These are phyloP conservation scores for Tetradesmus lagerheimii DNA, from an alignment of 139 green algal genomes.

Conservation along the genomic window DNA sequence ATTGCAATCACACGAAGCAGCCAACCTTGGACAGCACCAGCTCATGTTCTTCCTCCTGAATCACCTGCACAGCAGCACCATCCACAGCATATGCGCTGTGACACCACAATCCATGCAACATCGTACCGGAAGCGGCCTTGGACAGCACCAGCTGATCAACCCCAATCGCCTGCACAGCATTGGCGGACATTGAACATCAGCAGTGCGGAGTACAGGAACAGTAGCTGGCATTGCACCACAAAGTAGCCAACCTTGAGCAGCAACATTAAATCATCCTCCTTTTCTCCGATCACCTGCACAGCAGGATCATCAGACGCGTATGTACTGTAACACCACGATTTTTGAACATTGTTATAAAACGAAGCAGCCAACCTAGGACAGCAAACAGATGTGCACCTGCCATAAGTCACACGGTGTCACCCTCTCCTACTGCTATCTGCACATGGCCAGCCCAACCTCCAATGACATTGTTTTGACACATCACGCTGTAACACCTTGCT, in stretches of 20 bases:
- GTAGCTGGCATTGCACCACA: constrained; percentile 78
- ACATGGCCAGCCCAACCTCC: background rate
- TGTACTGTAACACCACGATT: too few species aligned
- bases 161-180: constrained; percentile 30
- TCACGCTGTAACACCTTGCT: too few species aligned
- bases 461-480: too few species aligned
- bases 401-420: background rate
- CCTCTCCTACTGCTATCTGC: background rate
- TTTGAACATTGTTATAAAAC: too few species aligned
- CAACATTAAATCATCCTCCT: constrained; percentile 59
- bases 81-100: too few species aligned
- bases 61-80: background rate
- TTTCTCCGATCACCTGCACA: constrained; percentile 42
- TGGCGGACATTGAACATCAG: too few species aligned
- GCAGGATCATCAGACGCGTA: too few species aligned
- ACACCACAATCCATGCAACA: too few species aligned
- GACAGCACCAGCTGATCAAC: constrained; percentile 58
- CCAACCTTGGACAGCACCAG: background rate
- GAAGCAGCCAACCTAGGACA: background rate
- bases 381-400: background rate
- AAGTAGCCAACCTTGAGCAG: constrained; percentile 69
- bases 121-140: too few species aligned
- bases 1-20: too few species aligned
- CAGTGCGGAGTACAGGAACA: too few species aligned
- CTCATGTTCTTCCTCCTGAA: background rate